These are phyloP conservation scores for Nicotiana sylvestris DNA, from an alignment of 257 asterid species.

Conservation along the genomic window DNA sequence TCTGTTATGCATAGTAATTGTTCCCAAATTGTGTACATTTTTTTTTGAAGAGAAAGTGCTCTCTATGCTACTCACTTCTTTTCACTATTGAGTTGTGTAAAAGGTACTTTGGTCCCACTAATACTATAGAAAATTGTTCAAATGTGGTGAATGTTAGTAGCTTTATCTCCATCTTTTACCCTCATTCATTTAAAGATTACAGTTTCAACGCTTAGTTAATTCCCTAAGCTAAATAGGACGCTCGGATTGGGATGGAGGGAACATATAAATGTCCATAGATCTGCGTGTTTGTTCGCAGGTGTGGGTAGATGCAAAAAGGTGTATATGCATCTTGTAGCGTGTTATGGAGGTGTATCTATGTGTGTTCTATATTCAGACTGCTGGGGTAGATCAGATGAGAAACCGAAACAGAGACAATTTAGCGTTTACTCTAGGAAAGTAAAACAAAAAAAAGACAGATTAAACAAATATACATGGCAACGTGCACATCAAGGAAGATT, in stretches of 20 bases:
- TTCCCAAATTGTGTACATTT: not conserved
- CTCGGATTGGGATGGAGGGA: not conserved
- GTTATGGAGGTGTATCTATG: not conserved
- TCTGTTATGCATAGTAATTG: not conserved
- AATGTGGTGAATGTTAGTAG: not conserved
- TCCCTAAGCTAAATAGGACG: not conserved
- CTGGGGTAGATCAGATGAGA: not conserved
- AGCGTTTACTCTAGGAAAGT: not conserved
- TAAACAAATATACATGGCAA: not conserved
- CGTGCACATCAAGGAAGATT: not conserved
- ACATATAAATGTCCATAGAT: not conserved
- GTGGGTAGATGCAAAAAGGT: not conserved
- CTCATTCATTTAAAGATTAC: not conserved
- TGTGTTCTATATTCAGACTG: not conserved
- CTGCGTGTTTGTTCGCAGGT: not conserved
- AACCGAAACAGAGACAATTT: not conserved
- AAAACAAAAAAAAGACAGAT: not conserved
- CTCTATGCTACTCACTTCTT: not conserved
- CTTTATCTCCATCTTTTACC: not conserved
- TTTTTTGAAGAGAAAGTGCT: not conserved
- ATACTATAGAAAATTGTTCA: not conserved
- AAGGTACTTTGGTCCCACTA: not conserved
- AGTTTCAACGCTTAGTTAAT: not conserved
- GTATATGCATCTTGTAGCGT: not conserved
- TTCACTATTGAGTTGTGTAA: not conserved